phyloP scores from a whole-genome alignment of 352 stramenopile species.

The Phytophthora sp. region DNA sequence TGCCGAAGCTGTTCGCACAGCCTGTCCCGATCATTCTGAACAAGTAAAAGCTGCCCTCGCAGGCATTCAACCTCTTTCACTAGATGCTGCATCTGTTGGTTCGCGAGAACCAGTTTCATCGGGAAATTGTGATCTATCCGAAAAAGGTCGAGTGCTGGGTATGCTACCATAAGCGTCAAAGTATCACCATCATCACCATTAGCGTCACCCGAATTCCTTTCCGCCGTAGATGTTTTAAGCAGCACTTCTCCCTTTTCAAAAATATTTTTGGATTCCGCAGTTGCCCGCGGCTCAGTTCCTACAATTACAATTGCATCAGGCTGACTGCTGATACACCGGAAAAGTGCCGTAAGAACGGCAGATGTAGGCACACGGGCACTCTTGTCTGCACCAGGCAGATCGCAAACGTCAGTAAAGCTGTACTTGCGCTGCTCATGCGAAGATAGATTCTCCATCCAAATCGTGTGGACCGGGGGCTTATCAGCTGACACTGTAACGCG shows the following conservation, averaged over 20 bases:
- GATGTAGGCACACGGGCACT: constrained; percentile 19
- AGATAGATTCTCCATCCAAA: constrained; percentile 37
- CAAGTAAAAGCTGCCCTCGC: constrained; percentile 10
- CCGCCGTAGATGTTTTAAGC: constrained; percentile 27
- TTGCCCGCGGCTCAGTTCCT: constrained; percentile 18
- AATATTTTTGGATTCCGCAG: constrained; percentile 23
- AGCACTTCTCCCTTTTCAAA: constrained; percentile 41
- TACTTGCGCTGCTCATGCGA: constrained; percentile 34
- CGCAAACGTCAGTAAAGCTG: constrained; percentile 31
- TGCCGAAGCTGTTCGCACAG: constrained; percentile 28
- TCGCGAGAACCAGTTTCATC: constrained; percentile 27
- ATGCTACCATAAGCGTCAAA: constrained; percentile 38
- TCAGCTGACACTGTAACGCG: constrained; percentile 20
- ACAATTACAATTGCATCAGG: constrained; percentile 18
- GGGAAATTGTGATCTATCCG: constrained; percentile 38
- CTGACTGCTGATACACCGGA: constrained; percentile 33
- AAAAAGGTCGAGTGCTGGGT: constrained; percentile 48
- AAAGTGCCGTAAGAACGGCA: constrained; percentile 40
- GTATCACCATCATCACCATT: neutral
- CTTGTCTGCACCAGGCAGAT: constrained; percentile 25
- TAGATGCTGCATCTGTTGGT: constrained; percentile 16
- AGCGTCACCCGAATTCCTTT: constrained; percentile 10
- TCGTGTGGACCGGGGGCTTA: constrained; percentile 29
- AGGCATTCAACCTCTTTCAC: constrained; percentile 16
- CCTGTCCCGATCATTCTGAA: constrained; percentile 21